Base-by-base conservation (phyloP, 345 rosid genomes). In the Xanthoceras sorbifolium region DNA sequence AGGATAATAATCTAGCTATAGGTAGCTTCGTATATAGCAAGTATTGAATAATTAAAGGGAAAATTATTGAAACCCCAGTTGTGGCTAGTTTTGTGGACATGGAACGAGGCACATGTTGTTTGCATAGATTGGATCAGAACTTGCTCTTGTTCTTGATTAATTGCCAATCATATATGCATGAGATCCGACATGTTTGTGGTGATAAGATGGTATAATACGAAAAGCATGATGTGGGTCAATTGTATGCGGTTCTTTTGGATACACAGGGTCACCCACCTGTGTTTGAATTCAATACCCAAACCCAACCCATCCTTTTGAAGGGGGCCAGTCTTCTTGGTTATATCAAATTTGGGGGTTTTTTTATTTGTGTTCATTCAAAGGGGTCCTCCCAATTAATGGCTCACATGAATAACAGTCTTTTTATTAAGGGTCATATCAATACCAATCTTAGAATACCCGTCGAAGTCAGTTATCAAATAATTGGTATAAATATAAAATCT, bases 141-240 rank as follows among this genome's bases (percentile, higher is more conserved):
- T 57, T 72, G 11, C 17, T 36, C 40, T 73, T 62, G 17, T 57
- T 71, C 36, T 59, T 72, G 31, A 50, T 46, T 48, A 50, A 64
- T n/a, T 74, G 46, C 70, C 71, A 74, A 48, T 74, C 77, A 74
- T n/a, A n/a, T n/a, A n/a, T 64, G 22, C 77, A 74, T 64, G 31
- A 71, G 32, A 50, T 54, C 9, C 9, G 48, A 50, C 69, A 64
- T 32, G 52, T 46, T 44, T 64, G 23, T 40, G 60, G 28, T 63
- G 76, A 73, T 34, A 73, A n/a, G 31, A 73, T 34, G 23, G 32
- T 1, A 42, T 4, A 29, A 17, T 20, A 14, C 20, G 48, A 64
- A 6, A 72, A 40, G 31, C 26, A 72, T n/a, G 66, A 14, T 62
- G 67, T 62, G 69, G 76, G 69, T 28, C 77, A 29, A 15, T 46